Conservation (phyloP, 129 eudicot species). For the Artemisia tridentata region DNA sequence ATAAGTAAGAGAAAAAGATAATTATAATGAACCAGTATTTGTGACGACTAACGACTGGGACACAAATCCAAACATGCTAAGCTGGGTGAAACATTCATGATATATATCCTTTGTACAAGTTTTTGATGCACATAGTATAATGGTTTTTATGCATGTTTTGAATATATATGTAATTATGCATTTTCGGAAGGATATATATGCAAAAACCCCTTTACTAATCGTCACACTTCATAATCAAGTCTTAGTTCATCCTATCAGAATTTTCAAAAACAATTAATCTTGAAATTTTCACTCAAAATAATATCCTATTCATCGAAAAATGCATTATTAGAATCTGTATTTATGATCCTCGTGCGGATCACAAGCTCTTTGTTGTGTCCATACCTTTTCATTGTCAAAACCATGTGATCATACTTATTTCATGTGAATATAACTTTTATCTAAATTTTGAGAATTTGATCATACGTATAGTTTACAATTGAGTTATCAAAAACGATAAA, state of each 20-base stretch:
- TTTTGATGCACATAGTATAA: too few relatives aligned
- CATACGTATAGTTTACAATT: neutral
- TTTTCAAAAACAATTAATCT: neutral
- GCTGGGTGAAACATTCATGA: too few relatives aligned
- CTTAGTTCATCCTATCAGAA: neutral
- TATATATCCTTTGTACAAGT: too few relatives aligned
- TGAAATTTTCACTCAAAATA: neutral
- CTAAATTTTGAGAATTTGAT: neutral
- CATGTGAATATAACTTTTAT: conserved; percentile 14
- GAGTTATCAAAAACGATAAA: neutral
- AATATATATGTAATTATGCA: too few relatives aligned
- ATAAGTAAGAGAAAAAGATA: too few relatives aligned
- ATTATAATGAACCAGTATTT: too few relatives aligned
- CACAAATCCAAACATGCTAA: too few relatives aligned
- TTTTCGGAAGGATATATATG: too few relatives aligned
- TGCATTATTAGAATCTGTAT: neutral
- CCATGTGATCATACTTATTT: conserved; percentile 27
- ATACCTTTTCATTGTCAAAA: conserved; percentile 27
- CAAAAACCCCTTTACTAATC: too few relatives aligned
- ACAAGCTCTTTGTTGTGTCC: conserved; percentile 25
- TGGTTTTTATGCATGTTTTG: too few relatives aligned
- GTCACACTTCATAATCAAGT: neutral
- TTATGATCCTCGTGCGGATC: conserved; percentile 29
- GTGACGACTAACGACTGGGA: too few relatives aligned
- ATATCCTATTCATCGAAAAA: neutral